Conservation (phyloP, 495 filamentous ascomycete species). For the Podospora pseudocomata region DNA sequence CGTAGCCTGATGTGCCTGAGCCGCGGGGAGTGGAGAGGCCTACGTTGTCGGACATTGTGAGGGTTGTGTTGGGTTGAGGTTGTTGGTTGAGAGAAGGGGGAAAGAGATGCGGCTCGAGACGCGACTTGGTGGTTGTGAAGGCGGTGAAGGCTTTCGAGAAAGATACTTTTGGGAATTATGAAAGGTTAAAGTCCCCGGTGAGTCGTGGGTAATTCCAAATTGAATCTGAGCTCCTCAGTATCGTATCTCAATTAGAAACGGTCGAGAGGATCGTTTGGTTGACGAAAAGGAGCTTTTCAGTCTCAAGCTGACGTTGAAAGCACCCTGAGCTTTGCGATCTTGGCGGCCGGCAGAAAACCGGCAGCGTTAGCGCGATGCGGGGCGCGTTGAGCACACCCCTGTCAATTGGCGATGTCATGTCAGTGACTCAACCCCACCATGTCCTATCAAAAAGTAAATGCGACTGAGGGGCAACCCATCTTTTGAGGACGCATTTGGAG, state of each 20-base stretch:
- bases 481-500: background rate
- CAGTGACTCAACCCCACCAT: constrained; percentile 22
- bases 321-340: background rate
- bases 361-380: background rate
- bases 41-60: constrained; percentile 90
- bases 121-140: background rate
- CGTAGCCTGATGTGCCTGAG: constrained; percentile 93
- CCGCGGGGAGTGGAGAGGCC: constrained; percentile 93
- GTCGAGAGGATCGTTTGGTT: background rate
- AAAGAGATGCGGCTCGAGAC: background rate
- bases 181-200: too few relatives aligned
- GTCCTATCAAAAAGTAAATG: background rate
- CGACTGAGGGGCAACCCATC: background rate
- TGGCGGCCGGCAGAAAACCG: background rate
- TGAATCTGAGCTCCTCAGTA: background rate
- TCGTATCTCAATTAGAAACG: background rate
- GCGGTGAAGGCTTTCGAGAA: background rate
- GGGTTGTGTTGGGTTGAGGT: constrained; percentile 2
- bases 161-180: too few relatives aligned
- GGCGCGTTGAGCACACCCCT: constrained; percentile 1
- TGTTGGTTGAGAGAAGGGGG: constrained; percentile 3
- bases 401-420: constrained; percentile 8
- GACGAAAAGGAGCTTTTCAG: background rate
- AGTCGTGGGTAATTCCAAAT: too few relatives aligned
- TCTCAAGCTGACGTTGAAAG: background rate